Percentiles rank a stretch among this genome's conserved stretches.
These are phyloP conservation scores for Euphorbia schlechtendalii DNA, from an alignment of 441 rosid species.

Conservation along the genomic window DNA sequence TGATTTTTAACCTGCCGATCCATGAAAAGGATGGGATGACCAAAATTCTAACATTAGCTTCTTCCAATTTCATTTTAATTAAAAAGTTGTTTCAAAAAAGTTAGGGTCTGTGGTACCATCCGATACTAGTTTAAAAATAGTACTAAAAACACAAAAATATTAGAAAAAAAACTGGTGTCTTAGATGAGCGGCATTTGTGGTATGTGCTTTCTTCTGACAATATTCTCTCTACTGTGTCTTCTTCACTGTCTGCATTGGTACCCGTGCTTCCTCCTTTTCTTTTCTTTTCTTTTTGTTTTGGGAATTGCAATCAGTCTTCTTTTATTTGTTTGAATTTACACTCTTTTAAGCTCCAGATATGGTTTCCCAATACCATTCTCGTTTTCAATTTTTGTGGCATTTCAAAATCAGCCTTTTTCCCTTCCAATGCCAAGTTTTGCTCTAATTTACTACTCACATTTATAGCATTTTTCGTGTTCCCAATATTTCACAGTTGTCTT, in stretches of 20 bases:
- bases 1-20: no score
- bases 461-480: slow-evolving; percentile 20
- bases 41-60: no score
- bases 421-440: neutral
- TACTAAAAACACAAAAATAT: no score
- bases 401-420: slow-evolving; percentile 1
- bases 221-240: slow-evolving; percentile 45
- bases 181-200: neutral
- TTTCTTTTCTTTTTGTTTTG: neutral
- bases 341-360: no score
- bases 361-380: neutral
- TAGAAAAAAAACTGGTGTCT: no score
- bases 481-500: slow-evolving; percentile 8
- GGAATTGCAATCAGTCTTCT: neutral
- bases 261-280: slow-evolving; percentile 12
- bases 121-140: no score
- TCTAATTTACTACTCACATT: slow-evolving; percentile 28
- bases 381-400: neutral
- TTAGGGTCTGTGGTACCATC: no score
- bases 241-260: slow-evolving; percentile 17
- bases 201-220: slow-evolving; percentile 39
- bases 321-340: no score
- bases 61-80: no score
- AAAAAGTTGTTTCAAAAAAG: no score
- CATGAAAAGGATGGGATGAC: no score